These are phyloP conservation scores for Lactuca sativa DNA, from an alignment of 129 eudicot species.

Conservation along the genomic window DNA sequence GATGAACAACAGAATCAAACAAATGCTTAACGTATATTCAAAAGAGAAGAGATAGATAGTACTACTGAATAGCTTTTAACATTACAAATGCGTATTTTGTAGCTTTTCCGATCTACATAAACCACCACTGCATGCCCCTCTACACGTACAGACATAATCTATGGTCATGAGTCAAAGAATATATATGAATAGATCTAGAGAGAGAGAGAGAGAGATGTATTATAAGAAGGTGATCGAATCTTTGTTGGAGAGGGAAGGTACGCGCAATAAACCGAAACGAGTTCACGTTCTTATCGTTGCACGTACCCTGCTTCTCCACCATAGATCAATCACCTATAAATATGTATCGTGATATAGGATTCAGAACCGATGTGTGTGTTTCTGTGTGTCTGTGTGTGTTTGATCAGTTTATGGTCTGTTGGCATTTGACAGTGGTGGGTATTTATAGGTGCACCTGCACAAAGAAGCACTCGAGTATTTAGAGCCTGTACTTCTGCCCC, in stretches of 20 bases:
- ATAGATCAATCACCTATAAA: conserved; percentile 26
- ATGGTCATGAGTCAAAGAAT: background rate
- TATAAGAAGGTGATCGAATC: conserved; percentile 22
- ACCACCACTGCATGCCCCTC: too few relatives aligned
- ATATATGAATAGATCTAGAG: background rate
- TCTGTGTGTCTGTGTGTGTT: background rate
- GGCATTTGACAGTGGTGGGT: conserved; percentile 18
- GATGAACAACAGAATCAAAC: background rate
- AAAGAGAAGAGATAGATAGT: background rate
- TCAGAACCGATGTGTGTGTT: background rate
- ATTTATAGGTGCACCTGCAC: conserved; percentile 30
- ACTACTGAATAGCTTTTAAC: background rate
- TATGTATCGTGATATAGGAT: background rate
- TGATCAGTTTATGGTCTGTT: conserved; percentile 5
- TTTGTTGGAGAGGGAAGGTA: conserved; percentile 29
- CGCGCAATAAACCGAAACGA: conserved; percentile 25
- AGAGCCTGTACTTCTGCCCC: conserved; percentile 16
- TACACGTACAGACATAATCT: too few relatives aligned
- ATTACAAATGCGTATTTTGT: too few relatives aligned
- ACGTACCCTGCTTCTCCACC: conserved; percentile 56
- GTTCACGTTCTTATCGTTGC: conserved; percentile 11
- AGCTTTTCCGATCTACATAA: too few relatives aligned
- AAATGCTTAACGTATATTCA: background rate
- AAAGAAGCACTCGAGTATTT: conserved; percentile 23
- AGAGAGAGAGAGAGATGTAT: background rate